These are phyloP conservation scores for Coprinopsis sp. DNA, from an alignment of 768 basidiomycete genomes.

Conservation along the genomic window DNA sequence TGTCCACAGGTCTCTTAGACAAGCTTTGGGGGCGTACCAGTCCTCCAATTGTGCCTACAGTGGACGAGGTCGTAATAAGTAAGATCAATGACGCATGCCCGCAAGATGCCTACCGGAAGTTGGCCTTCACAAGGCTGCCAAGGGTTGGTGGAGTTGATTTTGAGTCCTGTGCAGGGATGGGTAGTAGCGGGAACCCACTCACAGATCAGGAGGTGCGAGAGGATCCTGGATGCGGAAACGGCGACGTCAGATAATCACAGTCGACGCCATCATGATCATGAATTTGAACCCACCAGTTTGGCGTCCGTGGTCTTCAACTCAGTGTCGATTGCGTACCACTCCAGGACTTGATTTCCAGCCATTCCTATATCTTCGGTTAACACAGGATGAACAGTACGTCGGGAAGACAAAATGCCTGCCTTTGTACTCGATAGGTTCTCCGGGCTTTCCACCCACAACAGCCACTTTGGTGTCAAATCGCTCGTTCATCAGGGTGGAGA, in stretches of 20 bases:
- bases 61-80: background rate
- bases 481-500: slow-evolving; percentile 59
- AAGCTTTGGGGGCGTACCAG: background rate
- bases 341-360: slow-evolving; percentile 61
- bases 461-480: slow-evolving; percentile 47
- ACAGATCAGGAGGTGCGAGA: slow-evolving; percentile 41
- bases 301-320: slow-evolving; percentile 57
- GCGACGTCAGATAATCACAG: background rate
- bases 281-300: slow-evolving; percentile 33
- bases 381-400: background rate
- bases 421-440: slow-evolving; percentile 46
- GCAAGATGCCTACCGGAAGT: background rate
- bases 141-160: background rate
- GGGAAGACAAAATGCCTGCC: slow-evolving; percentile 20
- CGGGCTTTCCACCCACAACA: slow-evolving; percentile 55
- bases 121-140: background rate
- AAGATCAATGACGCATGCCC: background rate
- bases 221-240: slow-evolving; percentile 27
- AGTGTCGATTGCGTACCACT: slow-evolving; percentile 55
- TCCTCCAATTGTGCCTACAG: slow-evolving; percentile 3
- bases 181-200: too few species aligned
- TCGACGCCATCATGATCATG: background rate
- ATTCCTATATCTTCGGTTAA: slow-evolving; percentile 39
- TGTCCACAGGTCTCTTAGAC: background rate
- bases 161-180: too few species aligned